Evolutionary conservation across 441 rosid species (phyloP).

Genomic region (Oxalis stricta): DNA sequence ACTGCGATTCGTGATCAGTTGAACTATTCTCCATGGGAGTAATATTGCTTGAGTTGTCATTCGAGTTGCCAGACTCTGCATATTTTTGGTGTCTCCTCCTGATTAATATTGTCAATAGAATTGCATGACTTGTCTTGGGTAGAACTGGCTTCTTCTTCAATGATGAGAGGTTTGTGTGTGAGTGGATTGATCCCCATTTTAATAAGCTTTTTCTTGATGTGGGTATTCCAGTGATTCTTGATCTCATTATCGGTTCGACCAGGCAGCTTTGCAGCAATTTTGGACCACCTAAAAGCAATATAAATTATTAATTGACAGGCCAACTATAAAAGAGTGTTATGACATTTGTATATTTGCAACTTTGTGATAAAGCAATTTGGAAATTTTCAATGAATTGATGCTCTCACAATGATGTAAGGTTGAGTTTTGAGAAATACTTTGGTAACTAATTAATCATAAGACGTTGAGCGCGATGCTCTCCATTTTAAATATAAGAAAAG

Average conservation of each 20-base stretch:
- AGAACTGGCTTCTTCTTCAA: constrained; percentile 2
- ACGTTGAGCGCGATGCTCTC: too few species aligned
- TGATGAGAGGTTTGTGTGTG: constrained; percentile 38
- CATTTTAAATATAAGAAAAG: too few species aligned
- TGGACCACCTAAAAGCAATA: constrained; percentile 59
- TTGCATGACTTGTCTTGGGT: constrained; percentile 2
- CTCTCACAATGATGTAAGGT: too few species aligned
- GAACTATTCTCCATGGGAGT: constrained; percentile 10
- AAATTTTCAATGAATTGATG: too few species aligned
- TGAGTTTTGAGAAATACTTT: too few species aligned
- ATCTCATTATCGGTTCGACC: constrained; percentile 69
- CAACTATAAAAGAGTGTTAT: too few species aligned
- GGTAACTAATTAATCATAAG: too few species aligned
- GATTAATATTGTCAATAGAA: background rate
- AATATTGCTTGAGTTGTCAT: constrained; percentile 8
- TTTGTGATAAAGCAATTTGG: too few species aligned
- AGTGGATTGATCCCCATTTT: constrained; percentile 55
- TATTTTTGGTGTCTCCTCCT: background rate
- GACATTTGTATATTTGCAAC: too few species aligned
- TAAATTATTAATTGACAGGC: too few species aligned
- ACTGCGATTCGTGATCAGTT: constrained; percentile 7
- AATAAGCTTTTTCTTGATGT: constrained; percentile 50
- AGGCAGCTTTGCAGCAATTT: constrained; percentile 44
- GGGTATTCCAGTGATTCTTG: constrained; percentile 72
- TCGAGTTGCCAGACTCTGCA: constrained; percentile 4